Conservation (phyloP, 192 early-diverging fungal species). For the Backusella mclennaniae region DNA sequence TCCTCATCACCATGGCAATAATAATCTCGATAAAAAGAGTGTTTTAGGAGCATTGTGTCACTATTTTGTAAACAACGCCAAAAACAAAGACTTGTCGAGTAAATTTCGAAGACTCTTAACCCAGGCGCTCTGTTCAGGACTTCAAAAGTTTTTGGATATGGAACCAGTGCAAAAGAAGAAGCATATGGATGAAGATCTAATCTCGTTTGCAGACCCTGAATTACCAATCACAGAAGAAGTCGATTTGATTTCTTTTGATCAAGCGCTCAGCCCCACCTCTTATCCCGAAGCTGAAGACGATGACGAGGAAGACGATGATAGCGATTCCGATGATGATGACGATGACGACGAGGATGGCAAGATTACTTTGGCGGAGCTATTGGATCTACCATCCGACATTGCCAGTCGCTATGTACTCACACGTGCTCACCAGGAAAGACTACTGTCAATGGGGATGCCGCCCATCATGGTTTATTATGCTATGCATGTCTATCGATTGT, state of each 20-base stretch:
- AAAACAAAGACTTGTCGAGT: constrained; percentile 15
- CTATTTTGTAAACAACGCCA: constrained; percentile 9
- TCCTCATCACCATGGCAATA: no score
- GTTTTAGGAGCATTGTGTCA: background rate
- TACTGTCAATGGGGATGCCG: constrained; percentile 1
- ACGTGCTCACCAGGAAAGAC: constrained; percentile 3
- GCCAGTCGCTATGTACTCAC: constrained; percentile 10
- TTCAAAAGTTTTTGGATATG: constrained; percentile 17
- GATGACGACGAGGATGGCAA: background rate
- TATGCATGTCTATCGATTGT: constrained; percentile 17
- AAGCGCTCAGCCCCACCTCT: background rate
- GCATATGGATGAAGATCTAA: constrained; percentile 13
- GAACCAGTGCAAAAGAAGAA: background rate
- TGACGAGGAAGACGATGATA: background rate
- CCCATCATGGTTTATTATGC: constrained; percentile 24
- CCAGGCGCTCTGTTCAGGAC: constrained; percentile 3
- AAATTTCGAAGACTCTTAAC: constrained; percentile 23
- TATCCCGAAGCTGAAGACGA: background rate
- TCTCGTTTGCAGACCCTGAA: constrained; percentile 17
- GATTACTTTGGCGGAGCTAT: constrained; percentile 13
- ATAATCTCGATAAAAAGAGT: background rate
- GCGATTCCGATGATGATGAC: background rate
- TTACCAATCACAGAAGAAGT: background rate
- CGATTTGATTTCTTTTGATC: constrained; percentile 18
- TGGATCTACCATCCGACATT: background rate